These are phyloP conservation scores for Millerago galiae DNA, from an alignment of 805 yeast genomes.

Conservation along the genomic window DNA sequence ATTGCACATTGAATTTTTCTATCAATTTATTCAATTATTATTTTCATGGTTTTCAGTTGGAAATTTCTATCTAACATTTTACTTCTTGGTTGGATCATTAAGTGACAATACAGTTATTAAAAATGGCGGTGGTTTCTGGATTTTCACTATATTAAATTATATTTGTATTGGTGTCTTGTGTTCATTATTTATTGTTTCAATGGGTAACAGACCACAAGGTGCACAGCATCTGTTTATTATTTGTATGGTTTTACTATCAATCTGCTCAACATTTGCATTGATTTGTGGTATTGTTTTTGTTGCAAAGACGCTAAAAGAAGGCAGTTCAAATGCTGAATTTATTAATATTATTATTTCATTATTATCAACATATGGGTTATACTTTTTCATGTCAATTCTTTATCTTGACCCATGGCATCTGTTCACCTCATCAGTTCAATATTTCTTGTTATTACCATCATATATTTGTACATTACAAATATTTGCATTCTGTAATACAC, in stretches of 20 bases:
- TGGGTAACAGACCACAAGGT: slow-evolving; percentile 98
- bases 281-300: slow-evolving; percentile 81
- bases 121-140: slow-evolving; percentile 70
- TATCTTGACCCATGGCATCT: slow-evolving; percentile 97
- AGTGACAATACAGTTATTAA: slow-evolving; percentile 44
- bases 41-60: slow-evolving; percentile 92
- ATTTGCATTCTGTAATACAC: slow-evolving; percentile 96
- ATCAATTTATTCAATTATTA: slow-evolving; percentile 71
- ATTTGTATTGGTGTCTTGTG: slow-evolving; percentile 75
- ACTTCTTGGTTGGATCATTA: slow-evolving; percentile 86
- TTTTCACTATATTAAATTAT: slow-evolving; percentile 83
- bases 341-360: slow-evolving; percentile 78
- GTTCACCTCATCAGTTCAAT: slow-evolving; percentile 78
- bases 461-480: slow-evolving; percentile 90
- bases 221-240: slow-evolving; percentile 71
- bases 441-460: slow-evolving; percentile 83
- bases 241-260: slow-evolving; percentile 63
- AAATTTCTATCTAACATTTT: slow-evolving; percentile 87
- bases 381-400: slow-evolving; percentile 71
- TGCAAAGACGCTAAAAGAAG: slow-evolving; percentile 38
- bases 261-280: slow-evolving; percentile 78
- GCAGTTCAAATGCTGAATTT: slow-evolving; percentile 40
- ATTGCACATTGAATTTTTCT: slow-evolving; percentile 81
- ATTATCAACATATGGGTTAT: slow-evolving; percentile 87
- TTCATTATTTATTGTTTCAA: slow-evolving; percentile 84